Conservation (phyloP, 139 green algal genomes). For the Chloropicon primus region DNA sequence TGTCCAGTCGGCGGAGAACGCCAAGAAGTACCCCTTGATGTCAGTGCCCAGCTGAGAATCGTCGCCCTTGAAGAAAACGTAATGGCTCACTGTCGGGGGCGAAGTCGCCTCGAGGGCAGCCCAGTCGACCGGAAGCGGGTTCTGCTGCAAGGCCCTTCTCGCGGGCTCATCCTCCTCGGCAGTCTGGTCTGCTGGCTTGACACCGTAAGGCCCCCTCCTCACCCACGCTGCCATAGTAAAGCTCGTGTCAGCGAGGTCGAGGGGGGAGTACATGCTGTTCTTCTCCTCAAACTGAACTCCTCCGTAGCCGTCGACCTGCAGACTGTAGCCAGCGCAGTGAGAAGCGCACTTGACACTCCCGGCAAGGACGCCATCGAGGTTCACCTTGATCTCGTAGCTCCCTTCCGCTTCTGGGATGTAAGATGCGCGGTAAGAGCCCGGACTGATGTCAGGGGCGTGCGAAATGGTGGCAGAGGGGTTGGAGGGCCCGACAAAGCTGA, state of each 20-base stretch:
- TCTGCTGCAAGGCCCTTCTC: neutral
- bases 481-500: neutral
- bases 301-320: conserved; percentile 10
- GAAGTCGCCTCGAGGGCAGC: no score
- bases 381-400: conserved; percentile 5
- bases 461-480: neutral
- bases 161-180: neutral
- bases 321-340: conserved; percentile 5
- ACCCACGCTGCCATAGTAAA: conserved; percentile 14
- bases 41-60: neutral
- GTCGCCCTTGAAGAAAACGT: conserved; percentile 17
- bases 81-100: neutral
- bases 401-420: neutral
- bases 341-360: neutral
- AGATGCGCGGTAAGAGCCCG: neutral
- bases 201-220: conserved; percentile 1
- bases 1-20: conserved; percentile 4
- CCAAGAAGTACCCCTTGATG: conserved; percentile 13
- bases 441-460: neutral
- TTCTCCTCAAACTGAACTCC: conserved; percentile 11
- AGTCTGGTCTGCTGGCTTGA: neutral
- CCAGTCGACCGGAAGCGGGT: neutral
- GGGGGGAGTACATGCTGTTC: neutral
- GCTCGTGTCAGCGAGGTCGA: conserved; percentile 2
- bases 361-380: neutral